phyloP scores from a whole-genome alignment of 2,329 filamentous ascomycete genomes.

The Arthroderma sp. region DNA sequence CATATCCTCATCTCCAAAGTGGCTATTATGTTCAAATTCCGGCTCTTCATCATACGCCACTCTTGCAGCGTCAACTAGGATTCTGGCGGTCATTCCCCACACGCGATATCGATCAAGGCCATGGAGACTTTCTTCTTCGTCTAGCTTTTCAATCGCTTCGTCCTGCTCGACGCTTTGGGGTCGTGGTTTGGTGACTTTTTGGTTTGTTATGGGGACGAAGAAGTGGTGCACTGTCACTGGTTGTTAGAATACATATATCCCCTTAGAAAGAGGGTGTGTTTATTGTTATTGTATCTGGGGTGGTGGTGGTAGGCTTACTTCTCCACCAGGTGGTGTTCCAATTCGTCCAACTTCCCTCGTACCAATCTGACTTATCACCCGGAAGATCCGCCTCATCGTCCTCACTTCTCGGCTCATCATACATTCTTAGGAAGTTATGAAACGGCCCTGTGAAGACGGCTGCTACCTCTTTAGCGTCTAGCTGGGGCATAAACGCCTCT shows the following conservation, averaged over 20 bases:
- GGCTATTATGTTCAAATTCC: constrained; percentile 61
- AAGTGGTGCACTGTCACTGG: constrained; percentile 62
- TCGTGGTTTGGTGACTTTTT: constrained; percentile 51
- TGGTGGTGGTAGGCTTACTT: constrained; percentile 23
- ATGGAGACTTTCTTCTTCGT: constrained; percentile 36
- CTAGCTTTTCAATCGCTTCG: constrained; percentile 21
- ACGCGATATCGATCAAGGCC: constrained; percentile 57
- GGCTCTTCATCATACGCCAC: constrained; percentile 73
- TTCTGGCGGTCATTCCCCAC: constrained; percentile 88
- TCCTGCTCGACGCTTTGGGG: constrained; percentile 30
- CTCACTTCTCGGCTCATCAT: constrained; percentile 40
- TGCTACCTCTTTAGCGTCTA: constrained; percentile 83
- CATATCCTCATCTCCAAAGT: constrained; percentile 55
- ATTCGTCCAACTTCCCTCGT: constrained; percentile 66
- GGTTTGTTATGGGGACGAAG: constrained; percentile 65
- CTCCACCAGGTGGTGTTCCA: constrained; percentile 70
- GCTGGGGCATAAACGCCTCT: constrained; percentile 59
- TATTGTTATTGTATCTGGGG: not conserved
- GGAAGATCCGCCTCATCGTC: constrained; percentile 25
- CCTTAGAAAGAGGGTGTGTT: not conserved
- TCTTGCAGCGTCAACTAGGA: constrained; percentile 75
- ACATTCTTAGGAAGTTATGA: constrained; percentile 58
- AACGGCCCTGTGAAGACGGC: constrained; percentile 88
- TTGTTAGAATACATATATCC: constrained; percentile 8
- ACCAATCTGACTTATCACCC: constrained; percentile 55